Percentiles rank a stretch among this genome's conserved stretches.
Evolutionary conservation across 202 grass and related monocot species (phyloP).

Genomic region (Panicum virgatum): DNA sequence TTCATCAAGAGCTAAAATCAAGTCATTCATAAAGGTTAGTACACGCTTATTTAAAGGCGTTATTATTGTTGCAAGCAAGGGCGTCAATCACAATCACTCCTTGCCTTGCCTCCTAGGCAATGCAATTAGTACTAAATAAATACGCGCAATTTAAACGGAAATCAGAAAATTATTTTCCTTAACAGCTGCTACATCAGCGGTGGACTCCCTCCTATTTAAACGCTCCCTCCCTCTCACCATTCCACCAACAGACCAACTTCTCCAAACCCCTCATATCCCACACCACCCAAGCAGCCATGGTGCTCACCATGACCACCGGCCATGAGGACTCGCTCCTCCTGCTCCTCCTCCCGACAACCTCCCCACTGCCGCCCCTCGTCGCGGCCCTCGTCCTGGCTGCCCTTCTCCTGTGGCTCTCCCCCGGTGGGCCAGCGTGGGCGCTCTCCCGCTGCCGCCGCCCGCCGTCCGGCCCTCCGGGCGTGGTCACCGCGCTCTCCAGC

Average conservation of each 20-base stretch:
- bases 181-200: not conserved
- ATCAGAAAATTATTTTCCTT: not conserved
- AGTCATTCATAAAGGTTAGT: not conserved
- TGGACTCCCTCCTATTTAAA: slow-evolving; percentile 37
- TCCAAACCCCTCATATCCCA: not conserved
- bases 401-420: slow-evolving; percentile 57
- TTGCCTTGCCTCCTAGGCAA: not conserved
- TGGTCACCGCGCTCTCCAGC: slow-evolving; percentile 51
- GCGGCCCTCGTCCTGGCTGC: slow-evolving; percentile 40
- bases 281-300: not conserved
- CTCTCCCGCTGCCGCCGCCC: slow-evolving; percentile 55
- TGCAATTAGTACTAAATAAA: too few relatives aligned
- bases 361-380: slow-evolving; percentile 42
- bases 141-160: not conserved
- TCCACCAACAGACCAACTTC: not conserved
- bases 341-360: slow-evolving; percentile 28
- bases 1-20: not conserved
- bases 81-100: too few relatives aligned
- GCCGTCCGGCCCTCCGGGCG: slow-evolving; percentile 40
- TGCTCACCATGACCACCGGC: not conserved
- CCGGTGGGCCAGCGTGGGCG: slow-evolving; percentile 66
- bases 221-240: not conserved
- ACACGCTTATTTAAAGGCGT: not conserved
- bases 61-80: not conserved
- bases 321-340: slow-evolving; percentile 54